Evolutionary conservation across 2,329 filamentous ascomycete genomes (phyloP).

Genomic region (Scedosporium apiospermum): DNA sequence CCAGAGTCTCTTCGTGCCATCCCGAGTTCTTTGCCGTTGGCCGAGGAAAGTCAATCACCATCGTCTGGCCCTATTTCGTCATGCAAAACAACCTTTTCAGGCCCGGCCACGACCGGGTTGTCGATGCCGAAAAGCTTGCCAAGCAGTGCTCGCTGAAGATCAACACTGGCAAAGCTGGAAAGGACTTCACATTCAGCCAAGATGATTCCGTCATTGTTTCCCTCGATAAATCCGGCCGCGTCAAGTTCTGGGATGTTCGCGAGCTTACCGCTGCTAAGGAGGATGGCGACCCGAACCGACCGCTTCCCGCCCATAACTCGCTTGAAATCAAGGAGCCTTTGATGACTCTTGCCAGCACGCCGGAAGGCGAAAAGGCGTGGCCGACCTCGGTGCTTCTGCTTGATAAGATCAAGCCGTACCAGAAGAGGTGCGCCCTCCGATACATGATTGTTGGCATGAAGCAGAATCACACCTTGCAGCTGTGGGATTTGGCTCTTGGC

Average conservation of each 20-base stretch:
- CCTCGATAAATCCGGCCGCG: conserved; percentile 88
- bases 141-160: conserved; percentile 85
- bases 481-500: conserved; percentile 92
- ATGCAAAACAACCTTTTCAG: conserved; percentile 55
- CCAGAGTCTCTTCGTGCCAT: conserved; percentile 79
- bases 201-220: conserved; percentile 92
- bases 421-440: conserved; percentile 78
- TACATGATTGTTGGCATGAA: conserved; percentile 98
- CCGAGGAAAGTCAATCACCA: conserved; percentile 89
- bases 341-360: conserved; percentile 77
- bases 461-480: conserved; percentile 95
- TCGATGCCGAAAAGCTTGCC: conserved; percentile 81
- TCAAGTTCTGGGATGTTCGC: conserved; percentile 97
- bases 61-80: conserved; percentile 63
- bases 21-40: conserved; percentile 93
- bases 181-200: conserved; percentile 96
- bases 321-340: conserved; percentile 79
- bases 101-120: conserved; percentile 54
- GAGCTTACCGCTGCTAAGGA: conserved; percentile 54
- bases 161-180: conserved; percentile 93
- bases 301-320: conserved; percentile 44
- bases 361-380: conserved; percentile 87
- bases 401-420: conserved; percentile 90
- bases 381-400: conserved; percentile 93
- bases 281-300: conserved; percentile 38